phyloP scores from a whole-genome alignment of 2,329 filamentous ascomycete species.

The Mollisia scopiformis region DNA sequence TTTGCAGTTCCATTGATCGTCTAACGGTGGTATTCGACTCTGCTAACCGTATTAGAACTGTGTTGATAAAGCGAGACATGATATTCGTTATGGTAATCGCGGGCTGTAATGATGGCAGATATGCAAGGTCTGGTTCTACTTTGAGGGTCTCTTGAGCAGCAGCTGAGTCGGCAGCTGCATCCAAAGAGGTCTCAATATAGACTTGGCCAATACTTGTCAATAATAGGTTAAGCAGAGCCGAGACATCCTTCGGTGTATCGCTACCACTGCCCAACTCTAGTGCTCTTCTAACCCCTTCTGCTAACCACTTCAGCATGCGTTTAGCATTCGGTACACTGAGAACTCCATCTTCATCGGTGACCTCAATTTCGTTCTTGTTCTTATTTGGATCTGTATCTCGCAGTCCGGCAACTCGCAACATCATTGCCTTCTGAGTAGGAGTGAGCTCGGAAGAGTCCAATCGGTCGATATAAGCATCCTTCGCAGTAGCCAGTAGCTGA shows the following conservation, averaged over 20 bases:
- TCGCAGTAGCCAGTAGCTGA: constrained; percentile 83
- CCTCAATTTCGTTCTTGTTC: constrained; percentile 84
- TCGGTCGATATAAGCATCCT: constrained; percentile 88
- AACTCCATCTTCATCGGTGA: constrained; percentile 85
- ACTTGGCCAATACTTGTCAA: constrained; percentile 88
- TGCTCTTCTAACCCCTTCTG: constrained; percentile 88
- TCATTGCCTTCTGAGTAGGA: constrained; percentile 84
- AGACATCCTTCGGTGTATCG: constrained; percentile 94
- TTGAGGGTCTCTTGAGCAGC: constrained; percentile 78
- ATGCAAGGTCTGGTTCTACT: constrained; percentile 83
- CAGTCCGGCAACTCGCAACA: constrained; percentile 85
- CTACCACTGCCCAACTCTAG: constrained; percentile 85
- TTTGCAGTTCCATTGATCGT: constrained; percentile 70
- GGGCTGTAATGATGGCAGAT: constrained; percentile 76
- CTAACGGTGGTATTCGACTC: constrained; percentile 86
- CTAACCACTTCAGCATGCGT: constrained; percentile 96
- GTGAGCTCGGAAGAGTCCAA: constrained; percentile 89
- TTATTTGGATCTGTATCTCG: constrained; percentile 64
- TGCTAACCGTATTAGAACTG: constrained; percentile 87
- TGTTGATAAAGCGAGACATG: constrained; percentile 89
- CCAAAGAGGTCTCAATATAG: constrained; percentile 68
- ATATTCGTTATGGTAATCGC: constrained; percentile 89
- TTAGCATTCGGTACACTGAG: constrained; percentile 88
- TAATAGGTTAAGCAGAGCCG: constrained; percentile 79
- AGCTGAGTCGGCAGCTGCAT: constrained; percentile 74